Percentiles rank a stretch among this genome's conserved stretches.
Conservation (phyloP, 2,329 filamentous ascomycete genomes). For the Phyllosticta citrichinensis region DNA sequence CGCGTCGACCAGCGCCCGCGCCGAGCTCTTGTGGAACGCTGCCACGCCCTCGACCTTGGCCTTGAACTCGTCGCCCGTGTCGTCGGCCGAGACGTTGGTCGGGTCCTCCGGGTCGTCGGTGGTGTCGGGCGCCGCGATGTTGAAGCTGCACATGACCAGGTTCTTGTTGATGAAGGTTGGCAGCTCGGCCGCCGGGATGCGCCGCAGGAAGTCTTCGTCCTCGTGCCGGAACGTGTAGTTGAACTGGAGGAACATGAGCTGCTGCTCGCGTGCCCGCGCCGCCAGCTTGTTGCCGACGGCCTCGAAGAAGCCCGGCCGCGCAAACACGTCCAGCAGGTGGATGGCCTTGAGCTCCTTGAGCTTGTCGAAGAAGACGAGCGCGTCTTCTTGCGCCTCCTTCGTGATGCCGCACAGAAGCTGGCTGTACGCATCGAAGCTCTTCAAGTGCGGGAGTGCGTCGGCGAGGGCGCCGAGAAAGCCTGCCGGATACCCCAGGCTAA, state of each 20-base stretch:
- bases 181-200: conserved; percentile 29
- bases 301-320: conserved; percentile 31
- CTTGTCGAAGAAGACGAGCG: conserved; percentile 30
- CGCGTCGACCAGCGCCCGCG: conserved; percentile 20
- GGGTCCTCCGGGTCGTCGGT: conserved; percentile 16
- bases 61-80: conserved; percentile 12
- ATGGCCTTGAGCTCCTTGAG: conserved; percentile 29
- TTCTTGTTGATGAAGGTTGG: conserved; percentile 26
- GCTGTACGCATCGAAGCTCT: conserved; percentile 35
- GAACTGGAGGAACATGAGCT: conserved; percentile 36
- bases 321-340: conserved; percentile 40
- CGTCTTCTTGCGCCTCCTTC: conserved; percentile 29
- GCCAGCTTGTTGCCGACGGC: conserved; percentile 16
- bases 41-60: conserved; percentile 24
- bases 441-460: conserved; percentile 31
- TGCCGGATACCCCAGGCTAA: conserved; percentile 37
- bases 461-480: conserved; percentile 34
- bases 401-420: conserved; percentile 38
- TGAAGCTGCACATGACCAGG: conserved; percentile 30
- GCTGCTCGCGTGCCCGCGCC: conserved; percentile 13
- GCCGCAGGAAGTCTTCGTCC: conserved; percentile 32
- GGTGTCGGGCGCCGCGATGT: conserved; percentile 25
- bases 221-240: conserved; percentile 39
- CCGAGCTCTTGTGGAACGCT: conserved; percentile 25
- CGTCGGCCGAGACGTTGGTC: conserved; percentile 12